Conservation (phyloP, 345 rosid genomes). For the Pugionium dolabratum region DNA sequence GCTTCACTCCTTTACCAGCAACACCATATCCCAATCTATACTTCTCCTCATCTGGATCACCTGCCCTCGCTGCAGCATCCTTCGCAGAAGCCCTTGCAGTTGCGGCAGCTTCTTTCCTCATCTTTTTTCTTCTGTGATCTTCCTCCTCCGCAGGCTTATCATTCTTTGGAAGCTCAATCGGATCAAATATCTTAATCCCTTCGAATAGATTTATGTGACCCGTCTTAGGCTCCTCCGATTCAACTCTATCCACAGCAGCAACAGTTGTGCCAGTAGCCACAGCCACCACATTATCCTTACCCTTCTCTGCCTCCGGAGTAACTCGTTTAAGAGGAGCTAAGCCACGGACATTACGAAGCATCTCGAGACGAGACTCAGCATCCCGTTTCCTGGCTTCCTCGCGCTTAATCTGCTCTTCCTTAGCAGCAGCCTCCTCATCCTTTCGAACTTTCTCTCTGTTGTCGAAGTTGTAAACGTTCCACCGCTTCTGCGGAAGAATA, state of each 20-base stretch:
- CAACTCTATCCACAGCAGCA: conserved; percentile 27
- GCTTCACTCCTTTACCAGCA: conserved; percentile 91
- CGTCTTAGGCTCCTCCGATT: conserved; percentile 50
- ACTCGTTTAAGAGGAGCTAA: conserved; percentile 56
- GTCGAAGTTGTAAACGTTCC: conserved; percentile 89
- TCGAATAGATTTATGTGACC: conserved; percentile 89
- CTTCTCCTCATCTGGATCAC: conserved; percentile 77
- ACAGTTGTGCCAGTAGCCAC: neutral
- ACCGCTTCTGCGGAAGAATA: conserved; percentile 90
- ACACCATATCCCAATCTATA: conserved; percentile 83
- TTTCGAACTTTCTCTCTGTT: conserved; percentile 79
- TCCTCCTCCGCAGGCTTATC: conserved; percentile 46
- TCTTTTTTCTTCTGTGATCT: conserved; percentile 65
- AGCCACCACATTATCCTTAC: conserved; percentile 15
- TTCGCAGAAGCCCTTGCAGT: conserved; percentile 46
- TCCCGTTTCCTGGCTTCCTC: conserved; percentile 76
- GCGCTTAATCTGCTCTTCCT: conserved; percentile 77
- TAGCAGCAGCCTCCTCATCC: conserved; percentile 92
- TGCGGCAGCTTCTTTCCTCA: conserved; percentile 73
- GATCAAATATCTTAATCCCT: conserved; percentile 88
- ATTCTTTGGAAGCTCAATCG: conserved; percentile 45
- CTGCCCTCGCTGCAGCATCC: conserved; percentile 40
- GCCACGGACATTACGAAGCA: conserved; percentile 75
- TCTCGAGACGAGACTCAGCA: conserved; percentile 80
- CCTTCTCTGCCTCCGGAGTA: conserved; percentile 31